These are phyloP conservation scores for Penicillium pancosmium DNA, from an alignment of 495 filamentous ascomycete genomes.

Conservation along the genomic window DNA sequence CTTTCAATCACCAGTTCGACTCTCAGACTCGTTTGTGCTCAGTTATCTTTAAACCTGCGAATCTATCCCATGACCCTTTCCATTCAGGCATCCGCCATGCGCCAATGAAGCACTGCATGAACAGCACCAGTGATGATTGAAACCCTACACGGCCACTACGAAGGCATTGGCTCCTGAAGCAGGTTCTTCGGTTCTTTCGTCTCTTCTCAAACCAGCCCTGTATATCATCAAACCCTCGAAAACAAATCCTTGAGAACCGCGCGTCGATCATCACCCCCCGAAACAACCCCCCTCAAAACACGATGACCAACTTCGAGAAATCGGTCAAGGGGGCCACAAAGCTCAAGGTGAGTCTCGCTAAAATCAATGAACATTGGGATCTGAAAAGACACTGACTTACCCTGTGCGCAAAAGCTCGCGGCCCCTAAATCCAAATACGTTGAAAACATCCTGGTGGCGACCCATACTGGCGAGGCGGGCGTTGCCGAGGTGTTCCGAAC, in stretches of 20 bases:
- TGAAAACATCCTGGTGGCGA: slow-evolving; percentile 95
- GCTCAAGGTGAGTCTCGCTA: slow-evolving; percentile 70
- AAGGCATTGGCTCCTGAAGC: slow-evolving; percentile 30
- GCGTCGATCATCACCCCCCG: slow-evolving; percentile 8
- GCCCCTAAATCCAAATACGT: slow-evolving; percentile 99
- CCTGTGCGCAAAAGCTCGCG: slow-evolving; percentile 65
- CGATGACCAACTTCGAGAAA: slow-evolving; percentile 87
- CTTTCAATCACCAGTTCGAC: slow-evolving; percentile 1
- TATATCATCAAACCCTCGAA: slow-evolving; percentile 2
- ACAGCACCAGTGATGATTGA: slow-evolving; percentile 30
- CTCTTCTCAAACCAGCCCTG: background rate
- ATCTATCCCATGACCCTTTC: background rate
- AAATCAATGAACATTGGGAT: background rate
- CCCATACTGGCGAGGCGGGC: slow-evolving; percentile 91
- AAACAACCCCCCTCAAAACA: slow-evolving; percentile 18
- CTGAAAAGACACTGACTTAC: slow-evolving; percentile 4
- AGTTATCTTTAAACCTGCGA: slow-evolving; percentile 9
- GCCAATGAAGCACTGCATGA: slow-evolving; percentile 37
- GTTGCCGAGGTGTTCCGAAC: slow-evolving; percentile 96
- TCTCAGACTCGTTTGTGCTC: background rate
- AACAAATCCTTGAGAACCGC: slow-evolving; percentile 9
- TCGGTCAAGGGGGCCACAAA: slow-evolving; percentile 92
- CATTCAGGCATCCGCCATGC: slow-evolving; percentile 34
- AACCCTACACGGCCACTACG: slow-evolving; percentile 24
- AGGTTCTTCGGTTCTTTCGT: slow-evolving; percentile 21